A percentile compares a stretch with the other conserved stretches of the same genome.
phyloP scores from a whole-genome alignment of 306 rosid species.

The Ormosia semicastrata region DNA sequence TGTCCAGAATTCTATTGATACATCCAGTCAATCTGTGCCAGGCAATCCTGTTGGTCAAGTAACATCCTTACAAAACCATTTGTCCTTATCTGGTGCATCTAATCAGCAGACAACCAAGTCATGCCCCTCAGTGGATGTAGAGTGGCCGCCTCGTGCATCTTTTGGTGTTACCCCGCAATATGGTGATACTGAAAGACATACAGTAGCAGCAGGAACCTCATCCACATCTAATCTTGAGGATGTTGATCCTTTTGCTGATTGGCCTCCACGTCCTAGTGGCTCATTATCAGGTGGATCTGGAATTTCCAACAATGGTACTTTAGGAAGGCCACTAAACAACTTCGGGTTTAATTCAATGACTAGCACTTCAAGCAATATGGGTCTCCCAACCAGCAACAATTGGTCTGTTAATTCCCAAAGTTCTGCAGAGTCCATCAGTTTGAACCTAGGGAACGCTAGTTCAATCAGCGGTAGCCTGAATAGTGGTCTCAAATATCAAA shows the following conservation, averaged over 20 bases:
- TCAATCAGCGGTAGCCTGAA: constrained; percentile 37
- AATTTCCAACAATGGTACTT: constrained; percentile 55
- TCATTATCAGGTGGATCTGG: constrained; percentile 46
- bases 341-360: constrained; percentile 50
- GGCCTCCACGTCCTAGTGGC: constrained; percentile 90
- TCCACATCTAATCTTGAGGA: constrained; percentile 60
- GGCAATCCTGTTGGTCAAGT: constrained; percentile 44
- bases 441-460: constrained; percentile 51
- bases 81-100: constrained; percentile 38
- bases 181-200: constrained; percentile 58
- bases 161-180: constrained; percentile 42
- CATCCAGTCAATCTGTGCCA: constrained; percentile 35
- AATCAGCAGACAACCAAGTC: constrained; percentile 60
- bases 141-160: constrained; percentile 87
- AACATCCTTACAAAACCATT: constrained; percentile 40
- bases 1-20: constrained; percentile 39
- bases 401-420: constrained; percentile 59
- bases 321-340: constrained; percentile 43
- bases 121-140: constrained; percentile 79
- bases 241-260: constrained; percentile 85
- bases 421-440: constrained; percentile 39
- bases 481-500: constrained; percentile 45
- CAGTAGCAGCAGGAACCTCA: constrained; percentile 46
- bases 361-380: constrained; percentile 54
- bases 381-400: constrained; percentile 46